Evolutionary conservation across 495 filamentous ascomycete species (phyloP), one percentile per base, ranked within the genome.

Genomic region (Hyphodiscus hymeniophilus): DNA sequence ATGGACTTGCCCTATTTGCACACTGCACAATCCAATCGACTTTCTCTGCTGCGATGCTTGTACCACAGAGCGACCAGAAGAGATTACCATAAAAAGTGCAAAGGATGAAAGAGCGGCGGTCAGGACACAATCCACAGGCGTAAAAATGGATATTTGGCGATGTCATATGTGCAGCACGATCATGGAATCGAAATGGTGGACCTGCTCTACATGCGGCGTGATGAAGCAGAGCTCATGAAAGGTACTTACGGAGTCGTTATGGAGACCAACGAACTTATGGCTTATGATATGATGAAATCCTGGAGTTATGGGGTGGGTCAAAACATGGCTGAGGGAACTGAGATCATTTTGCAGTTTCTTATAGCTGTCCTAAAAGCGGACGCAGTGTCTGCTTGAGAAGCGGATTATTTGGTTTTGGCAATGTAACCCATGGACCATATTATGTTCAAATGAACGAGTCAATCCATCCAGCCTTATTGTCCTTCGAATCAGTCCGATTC

Each of bases 1-100:
- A 30, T 96, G 91, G 91, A 70, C 73, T 10, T 97, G 91, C 53
- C 68, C 70, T 17, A 71, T 79, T 26, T 95, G 91, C 59, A 97
- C 91, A 0, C 73, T 92, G n/a, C 76, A 81, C 41, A 97, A 97
- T 56, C 80, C 85, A 2, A 51, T 72, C 22, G 74, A 64, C 18
- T 87, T 72, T 52, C 70, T 86, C 8, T 75, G 72, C 54, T 96
- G 90, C 61, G 89, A 90, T 56, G 88, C 79, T 2, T 96, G 90
- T 59, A 80, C 73, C 5, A 66, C 70, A 1, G 81, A 87, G 58
- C 73, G 84, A 35, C 72, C 80, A 0, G 69, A 66, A 7, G 64
- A 55, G 20, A 51, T 51, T 21, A 60, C 59, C 7, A 51, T 50
- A 32, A 36, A 54, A 13, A 42, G 63, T 11, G 62, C 61, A 42